Evolutionary conservation across 331 rosid species (phyloP), one percentile per base, ranked within the genome.

Genomic region (Quercus phellos): DNA sequence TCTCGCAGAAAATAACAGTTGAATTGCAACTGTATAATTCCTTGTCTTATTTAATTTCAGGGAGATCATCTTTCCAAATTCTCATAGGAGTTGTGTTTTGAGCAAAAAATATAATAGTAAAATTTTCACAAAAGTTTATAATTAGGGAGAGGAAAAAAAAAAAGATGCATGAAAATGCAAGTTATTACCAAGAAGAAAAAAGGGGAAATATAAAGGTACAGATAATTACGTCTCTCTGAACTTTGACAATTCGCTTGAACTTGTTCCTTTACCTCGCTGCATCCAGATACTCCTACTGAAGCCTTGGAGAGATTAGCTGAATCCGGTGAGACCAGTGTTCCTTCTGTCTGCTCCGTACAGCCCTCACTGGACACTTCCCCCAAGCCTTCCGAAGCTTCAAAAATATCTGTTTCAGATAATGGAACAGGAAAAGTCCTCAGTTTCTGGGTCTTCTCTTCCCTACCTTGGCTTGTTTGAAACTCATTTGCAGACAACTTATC

Each of bases 221-320:
- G 66, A 81, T 72, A 85, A 64, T 85, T 84, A 94, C 98, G 35
- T 77, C 72, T 77, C 71, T 91, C 90, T 42, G 87, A 82, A 87
- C 79, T 81, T 79, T 82, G 90, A 55, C 74, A 77, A 77, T 82
- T 85, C 61, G 80, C 91, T 79, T 82, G 84, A 68, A 56, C 85
- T 81, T 85, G 88, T 69, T 80, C 88, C 68, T 89, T 87, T 72
- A 68, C 74, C 74, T 84, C 83, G 67, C 93, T 3, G 86, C 88
- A 71, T 69, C 60, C 61, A n/a, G 88, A 79, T 75, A 53, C 70
- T 43, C 34, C 69, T 51, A 21, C 87, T 0, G 74, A 56, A 83
- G 81, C 70, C 79, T 84, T 86, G 0, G 89, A 53, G 76, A 63
- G 82, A 78, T 68, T 70, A 70, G 80, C 83, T 38, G 75, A 30